phyloP scores from a whole-genome alignment of 164 flowering plant species.

The Vitis vinifera region ASM3070453v1 NC_081806.1:3534501-3535000 shows the following conservation, averaged over 20 bases:
- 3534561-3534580: too few relatives aligned
- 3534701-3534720: background rate
- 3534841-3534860: constrained; percentile 44
- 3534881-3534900: too few relatives aligned
- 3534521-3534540: too few relatives aligned
- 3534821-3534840: constrained; percentile 31
- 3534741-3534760: background rate
- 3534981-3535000: too few relatives aligned
- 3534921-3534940: too few relatives aligned
- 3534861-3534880: background rate
- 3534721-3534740: background rate
- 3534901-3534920: too few relatives aligned
- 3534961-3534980: too few relatives aligned
- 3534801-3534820: constrained; percentile 71
- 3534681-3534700: background rate
- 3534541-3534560: too few relatives aligned
- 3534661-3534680: background rate
- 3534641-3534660: background rate
- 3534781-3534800: constrained; percentile 61
- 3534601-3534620: background rate
- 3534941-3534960: too few relatives aligned
- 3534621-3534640: background rate
- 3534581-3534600: background rate
- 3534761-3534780: constrained; percentile 64
- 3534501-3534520: too few relatives aligned